phyloP scores from a whole-genome alignment of 1,139 yeast species.

The Pichia sp. region DNA sequence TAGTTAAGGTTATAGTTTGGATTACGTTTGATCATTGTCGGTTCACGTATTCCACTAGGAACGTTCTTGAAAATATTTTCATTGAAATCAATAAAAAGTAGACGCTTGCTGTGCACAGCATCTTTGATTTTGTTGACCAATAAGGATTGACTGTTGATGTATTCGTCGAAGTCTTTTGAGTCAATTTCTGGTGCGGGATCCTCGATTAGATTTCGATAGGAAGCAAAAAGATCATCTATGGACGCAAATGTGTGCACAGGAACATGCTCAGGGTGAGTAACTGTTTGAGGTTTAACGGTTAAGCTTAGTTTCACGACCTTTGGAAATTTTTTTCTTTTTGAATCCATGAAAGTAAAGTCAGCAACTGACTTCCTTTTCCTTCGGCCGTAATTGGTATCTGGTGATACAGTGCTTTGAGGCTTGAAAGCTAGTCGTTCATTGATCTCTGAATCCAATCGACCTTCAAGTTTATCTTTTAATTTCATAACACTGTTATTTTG shows the following conservation, averaged over 20 bases:
- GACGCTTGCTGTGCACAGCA: slow-evolving; percentile 52
- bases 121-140: slow-evolving; percentile 45
- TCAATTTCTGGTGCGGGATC: slow-evolving; percentile 44
- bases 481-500: neutral
- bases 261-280: slow-evolving; percentile 77
- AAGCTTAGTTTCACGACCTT: slow-evolving; percentile 36
- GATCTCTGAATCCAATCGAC: slow-evolving; percentile 5
- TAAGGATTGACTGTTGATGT: slow-evolving; percentile 44
- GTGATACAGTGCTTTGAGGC: neutral
- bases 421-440: slow-evolving; percentile 1
- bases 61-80: slow-evolving; percentile 34
- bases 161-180: slow-evolving; percentile 43
- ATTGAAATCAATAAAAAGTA: slow-evolving; percentile 40
- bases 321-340: slow-evolving; percentile 21
- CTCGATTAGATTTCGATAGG: slow-evolving; percentile 50
- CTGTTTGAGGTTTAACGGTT: slow-evolving; percentile 53
- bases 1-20: slow-evolving; percentile 27
- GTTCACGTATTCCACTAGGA: slow-evolving; percentile 33
- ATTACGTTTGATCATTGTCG: slow-evolving; percentile 35
- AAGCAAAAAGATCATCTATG: slow-evolving; percentile 43
- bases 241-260: slow-evolving; percentile 39
- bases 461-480: slow-evolving; percentile 8
- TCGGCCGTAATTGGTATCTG: neutral
- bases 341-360: neutral
- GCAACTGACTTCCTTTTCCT: slow-evolving; percentile 7